Conservation (phyloP, 2,329 filamentous ascomycete species). For the Talaromyces sp. region DNA sequence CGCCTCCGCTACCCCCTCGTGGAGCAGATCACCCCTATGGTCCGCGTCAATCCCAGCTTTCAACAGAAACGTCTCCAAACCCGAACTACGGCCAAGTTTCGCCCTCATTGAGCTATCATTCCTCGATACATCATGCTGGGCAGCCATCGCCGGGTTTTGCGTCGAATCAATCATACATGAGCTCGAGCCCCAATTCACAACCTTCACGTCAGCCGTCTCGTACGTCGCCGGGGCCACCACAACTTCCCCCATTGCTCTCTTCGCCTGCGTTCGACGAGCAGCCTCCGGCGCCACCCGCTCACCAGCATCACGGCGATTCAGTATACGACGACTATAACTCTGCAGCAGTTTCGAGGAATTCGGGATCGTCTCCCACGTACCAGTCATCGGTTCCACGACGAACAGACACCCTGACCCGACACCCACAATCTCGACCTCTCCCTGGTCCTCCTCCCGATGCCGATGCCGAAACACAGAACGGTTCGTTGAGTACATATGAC, state of each 20-base stretch:
- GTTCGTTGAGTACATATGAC: conserved; percentile 39
- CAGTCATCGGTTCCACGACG: conserved; percentile 46
- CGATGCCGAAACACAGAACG: conserved; percentile 35
- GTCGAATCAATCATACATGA: conserved; percentile 17
- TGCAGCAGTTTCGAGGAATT: conserved; percentile 28
- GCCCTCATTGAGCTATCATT: conserved; percentile 21
- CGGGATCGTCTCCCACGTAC: conserved; percentile 44
- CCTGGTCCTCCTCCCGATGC: conserved; percentile 36
- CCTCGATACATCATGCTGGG: conserved; percentile 23
- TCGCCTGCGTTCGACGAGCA: conserved; percentile 19
- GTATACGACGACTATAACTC: conserved; percentile 22
- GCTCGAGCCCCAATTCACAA: conserved; percentile 5
- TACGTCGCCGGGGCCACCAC: conserved; percentile 14
- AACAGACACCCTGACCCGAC: conserved; percentile 48
- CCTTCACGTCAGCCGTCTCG: conserved; percentile 7
- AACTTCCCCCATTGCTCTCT: conserved; percentile 3
- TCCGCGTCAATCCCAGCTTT: conserved; percentile 25
- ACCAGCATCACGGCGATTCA: conserved; percentile 21
- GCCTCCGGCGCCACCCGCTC: conserved; percentile 28
- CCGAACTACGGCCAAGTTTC: conserved; percentile 19
- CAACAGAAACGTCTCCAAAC: conserved; percentile 17
- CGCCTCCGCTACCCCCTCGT: conserved; percentile 35
- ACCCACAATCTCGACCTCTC: conserved; percentile 54
- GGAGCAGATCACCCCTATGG: conserved; percentile 33
- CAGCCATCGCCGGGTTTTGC: conserved; percentile 19